Base-by-base conservation (phyloP, 805 yeast genomes). In the Yamadazyma laniorum region DNA sequence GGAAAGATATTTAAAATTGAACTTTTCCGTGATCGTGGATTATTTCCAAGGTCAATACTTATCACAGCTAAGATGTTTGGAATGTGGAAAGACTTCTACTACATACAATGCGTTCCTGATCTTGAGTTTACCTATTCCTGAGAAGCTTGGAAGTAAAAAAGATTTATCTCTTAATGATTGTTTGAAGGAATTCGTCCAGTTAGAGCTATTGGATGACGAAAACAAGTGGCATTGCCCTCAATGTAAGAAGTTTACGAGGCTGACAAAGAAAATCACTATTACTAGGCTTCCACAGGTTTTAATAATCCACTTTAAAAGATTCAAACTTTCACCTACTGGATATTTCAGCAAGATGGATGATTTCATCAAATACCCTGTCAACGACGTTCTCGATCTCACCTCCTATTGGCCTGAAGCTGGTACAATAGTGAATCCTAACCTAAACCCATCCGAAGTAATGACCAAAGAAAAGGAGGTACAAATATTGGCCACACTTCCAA, bases 1-100 rank as follows among this genome's bases (percentile, higher is more conserved):
- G 98, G 95, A 86, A 52, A 67, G 95, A 40, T 88, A 88, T 55
- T 64, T 87, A 39, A 80, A 79, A 41, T 74, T 85, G 15, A 88
- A 90, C 55, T 80, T 82, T 47, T 87, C 96, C 27, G 72, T 82
- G 1, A 74, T 90, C 17, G 93, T 85, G 2, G 90, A 85, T 48
- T 73, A 79, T 35, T 87, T 87, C 56, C 95, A 87, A 55, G 98
- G 97, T 1, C 97, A 90, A 59, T 85, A 82, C 51, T 72, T 84
- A 34, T 85, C 95, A n/a, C 81, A 77, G 37, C 66, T 90, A 51
- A 75, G 70, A 50, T 90, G 98, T 59, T 59, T 80, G 32, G 74
- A 70, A 22, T 90, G 98, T 61, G 70, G 72, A 1, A 69, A 68
- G 21, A 85, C 95, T 0, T 87, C 96, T 0, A 87, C 96, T 0